Evolutionary conservation across 1,284 basidiomycete genomes (phyloP), one percentile per base, ranked within the genome.

Genomic region (Sporisorium graminicola): DNA sequence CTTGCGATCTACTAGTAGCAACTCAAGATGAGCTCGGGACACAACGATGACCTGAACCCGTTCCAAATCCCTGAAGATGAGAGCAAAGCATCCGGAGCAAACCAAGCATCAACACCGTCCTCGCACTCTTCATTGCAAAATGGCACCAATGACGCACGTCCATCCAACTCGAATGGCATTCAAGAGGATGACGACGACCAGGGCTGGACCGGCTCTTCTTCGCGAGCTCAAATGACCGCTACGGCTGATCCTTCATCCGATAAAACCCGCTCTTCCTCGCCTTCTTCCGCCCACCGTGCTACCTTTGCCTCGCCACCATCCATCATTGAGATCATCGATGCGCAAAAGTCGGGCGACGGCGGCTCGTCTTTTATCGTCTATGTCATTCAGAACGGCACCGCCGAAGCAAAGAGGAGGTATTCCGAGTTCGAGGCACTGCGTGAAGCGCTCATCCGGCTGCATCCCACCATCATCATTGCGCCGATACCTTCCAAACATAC

Each of bases 401-500:
- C 91, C n/a, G 92, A 94, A 81, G 91, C 94, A 6, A 90, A 91
- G 51, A 93, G 98, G 79, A 90, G 97, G 42, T 99, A 99, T 87
- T 98, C 96, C 5, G 94, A 98, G 84, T 99, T 99, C 86, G 94
- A 98, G 86, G 94, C 94, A 24, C 88, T 99, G 50, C 91, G 97
- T 59, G 89, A 90, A 61, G 92, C 90, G 62, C 90, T 99, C 51
- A 89, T 91, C 50, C 93, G 91, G 76, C 89, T 99, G 58, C 98
- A 99, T 86, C 97, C 97, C 0, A 98, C 95, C 14, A 88, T 96
- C 78, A 98, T 99, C 82, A 92, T 99, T 71, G 96, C 97, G 1
- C 97, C 97, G 40, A 97, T 99, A 71, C 97, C 97, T 0, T 95
- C 93, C 5, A 99, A 99, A 87, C 95, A 99, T 87, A 93, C 92